Conservation (phyloP, 2,329 filamentous ascomycete genomes). For the Spiromastix sp. region DNA sequence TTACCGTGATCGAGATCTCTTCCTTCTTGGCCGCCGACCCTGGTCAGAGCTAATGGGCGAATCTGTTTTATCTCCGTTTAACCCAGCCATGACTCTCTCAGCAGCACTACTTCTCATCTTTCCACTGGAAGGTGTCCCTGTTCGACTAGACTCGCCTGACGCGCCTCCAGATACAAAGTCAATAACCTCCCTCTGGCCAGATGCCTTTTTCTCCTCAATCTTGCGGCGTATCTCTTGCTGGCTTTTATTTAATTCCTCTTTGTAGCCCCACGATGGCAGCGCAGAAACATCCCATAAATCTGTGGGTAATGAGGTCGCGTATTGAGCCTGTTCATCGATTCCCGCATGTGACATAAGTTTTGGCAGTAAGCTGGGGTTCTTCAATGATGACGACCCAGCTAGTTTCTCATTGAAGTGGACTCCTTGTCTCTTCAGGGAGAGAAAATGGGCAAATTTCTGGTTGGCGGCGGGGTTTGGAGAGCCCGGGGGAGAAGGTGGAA, state of each 20-base stretch:
- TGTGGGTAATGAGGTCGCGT: slow-evolving; percentile 38
- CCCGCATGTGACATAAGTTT: slow-evolving; percentile 50
- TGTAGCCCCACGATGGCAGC: slow-evolving; percentile 36
- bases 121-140: slow-evolving; percentile 10
- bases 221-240: slow-evolving; percentile 29
- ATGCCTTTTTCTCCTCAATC: slow-evolving; percentile 24
- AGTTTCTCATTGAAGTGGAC: slow-evolving; percentile 56
- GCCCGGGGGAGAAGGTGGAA: slow-evolving; percentile 37
- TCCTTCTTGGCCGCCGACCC: slow-evolving; percentile 9
- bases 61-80: slow-evolving; percentile 12
- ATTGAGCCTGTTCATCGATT: slow-evolving; percentile 43
- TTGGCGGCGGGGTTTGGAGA: slow-evolving; percentile 36
- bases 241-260: slow-evolving; percentile 34
- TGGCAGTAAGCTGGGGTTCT: slow-evolving; percentile 47
- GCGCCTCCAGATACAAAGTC: slow-evolving; percentile 27
- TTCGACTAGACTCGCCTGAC: slow-evolving; percentile 9
- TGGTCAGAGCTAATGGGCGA: slow-evolving; percentile 9
- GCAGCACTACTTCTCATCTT: slow-evolving; percentile 13
- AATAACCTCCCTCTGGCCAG: slow-evolving; percentile 26
- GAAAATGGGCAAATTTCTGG: slow-evolving; percentile 50
- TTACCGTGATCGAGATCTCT: slow-evolving; percentile 14
- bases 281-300: slow-evolving; percentile 30
- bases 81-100: slow-evolving; percentile 16
- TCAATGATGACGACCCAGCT: slow-evolving; percentile 45
- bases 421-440: slow-evolving; percentile 51